Evolutionary conservation across 768 basidiomycete genomes (phyloP).

Genomic region (Lactifluus subvellereus): DNA sequence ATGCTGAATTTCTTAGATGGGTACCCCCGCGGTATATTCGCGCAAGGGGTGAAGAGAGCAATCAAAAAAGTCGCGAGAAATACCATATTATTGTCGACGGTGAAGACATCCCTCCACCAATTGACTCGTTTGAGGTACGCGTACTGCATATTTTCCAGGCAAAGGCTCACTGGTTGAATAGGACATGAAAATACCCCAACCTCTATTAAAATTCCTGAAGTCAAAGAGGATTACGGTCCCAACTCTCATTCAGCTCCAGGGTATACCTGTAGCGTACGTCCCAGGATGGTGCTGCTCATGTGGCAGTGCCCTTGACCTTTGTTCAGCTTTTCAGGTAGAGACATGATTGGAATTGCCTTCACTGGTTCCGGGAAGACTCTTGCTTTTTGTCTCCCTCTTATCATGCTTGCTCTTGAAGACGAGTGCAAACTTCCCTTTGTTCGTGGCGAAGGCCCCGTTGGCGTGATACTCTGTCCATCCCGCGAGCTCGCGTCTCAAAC

Average conservation of each 20-base stretch:
- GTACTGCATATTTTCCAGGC: slow-evolving; percentile 5
- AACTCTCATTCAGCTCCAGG: slow-evolving; percentile 96
- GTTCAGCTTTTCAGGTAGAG: slow-evolving; percentile 83
- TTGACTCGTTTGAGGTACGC: slow-evolving; percentile 75
- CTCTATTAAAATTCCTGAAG: slow-evolving; percentile 77
- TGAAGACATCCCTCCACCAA: slow-evolving; percentile 88
- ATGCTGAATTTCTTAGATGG: slow-evolving; percentile 57
- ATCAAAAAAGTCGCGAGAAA: slow-evolving; percentile 76
- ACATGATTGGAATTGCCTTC: slow-evolving; percentile 98
- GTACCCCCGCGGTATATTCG: slow-evolving; percentile 78
- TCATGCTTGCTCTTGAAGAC: slow-evolving; percentile 94
- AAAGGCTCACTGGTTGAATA: slow-evolving; percentile 30
- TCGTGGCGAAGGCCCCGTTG: slow-evolving; percentile 95
- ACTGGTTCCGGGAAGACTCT: slow-evolving; percentile 99
- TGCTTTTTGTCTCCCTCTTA: slow-evolving; percentile 95
- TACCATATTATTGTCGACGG: slow-evolving; percentile 95
- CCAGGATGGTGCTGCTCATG: slow-evolving; percentile 11
- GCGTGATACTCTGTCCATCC: slow-evolving; percentile 92
- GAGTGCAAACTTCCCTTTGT: slow-evolving; percentile 85
- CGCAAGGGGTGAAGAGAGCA: slow-evolving; percentile 59
- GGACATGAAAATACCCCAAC: slow-evolving; percentile 98
- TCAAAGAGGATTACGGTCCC: slow-evolving; percentile 80
- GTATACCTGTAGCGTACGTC: slow-evolving; percentile 87
- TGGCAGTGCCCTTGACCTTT: slow-evolving; percentile 14
- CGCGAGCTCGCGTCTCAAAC: slow-evolving; percentile 96